Base-by-base conservation (phyloP, 2,329 filamentous ascomycete genomes). In the Ophiocordyceps australis region DNA sequence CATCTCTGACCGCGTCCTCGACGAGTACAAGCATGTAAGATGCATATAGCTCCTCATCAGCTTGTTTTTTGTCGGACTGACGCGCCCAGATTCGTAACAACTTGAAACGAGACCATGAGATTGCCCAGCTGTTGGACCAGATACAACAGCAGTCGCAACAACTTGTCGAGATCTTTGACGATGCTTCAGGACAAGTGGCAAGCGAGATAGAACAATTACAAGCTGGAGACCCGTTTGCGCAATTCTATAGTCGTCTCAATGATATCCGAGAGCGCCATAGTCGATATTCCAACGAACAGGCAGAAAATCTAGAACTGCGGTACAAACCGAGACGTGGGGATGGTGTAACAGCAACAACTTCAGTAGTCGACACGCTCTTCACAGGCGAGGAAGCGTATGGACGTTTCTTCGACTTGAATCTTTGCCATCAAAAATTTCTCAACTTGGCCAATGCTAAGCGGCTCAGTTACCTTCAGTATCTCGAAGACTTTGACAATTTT, bases 311-410 rank as follows among this genome's bases (percentile, higher is more conserved):
- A 10, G 91, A 98, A 54, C 71, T 76, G 38, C 79, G 85, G 19
- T 98, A 98, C 58, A 82, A 83, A 48, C 65, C 54, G 23, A 64
- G 72, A 43, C 68, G 65, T 30, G 65, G 62, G 9, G 71, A 72
- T 22, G 74, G 76, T 35, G 67, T 76, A 24, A 56, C 62, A 2
- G 50, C 67, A 29, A 61, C 65, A 4, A n/a, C n/a, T n/a, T 70
- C 68, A 22, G 70, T 85, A 27, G 74, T 94, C 24, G 86, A 95
- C 43, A 72, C 71, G 30, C 77, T 95, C 59, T 98, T 98, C 50
- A 92, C 83, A 0, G 89, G 89, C 33, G 91, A 98, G 51, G 89
- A 98, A 49, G 77, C 76, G 0, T 94, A 78, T 41, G 89, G 89
- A 22, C 77, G 82, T 38, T 98, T 81, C 51, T 79, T 98, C 41